phyloP scores from a whole-genome alignment of 345 rosid genomes.

The Kernera saxatilis region DNA sequence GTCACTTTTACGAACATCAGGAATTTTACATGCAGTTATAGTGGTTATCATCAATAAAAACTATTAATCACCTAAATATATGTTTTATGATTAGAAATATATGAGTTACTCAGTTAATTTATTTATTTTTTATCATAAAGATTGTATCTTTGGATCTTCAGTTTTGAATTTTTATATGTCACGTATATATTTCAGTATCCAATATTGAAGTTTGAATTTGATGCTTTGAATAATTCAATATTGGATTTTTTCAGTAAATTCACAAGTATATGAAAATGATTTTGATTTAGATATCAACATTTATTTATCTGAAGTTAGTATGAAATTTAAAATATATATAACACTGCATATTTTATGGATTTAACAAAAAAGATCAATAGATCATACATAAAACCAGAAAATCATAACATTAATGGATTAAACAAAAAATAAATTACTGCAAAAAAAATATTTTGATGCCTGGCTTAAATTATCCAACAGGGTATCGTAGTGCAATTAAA shows the following conservation, averaged over 20 bases:
- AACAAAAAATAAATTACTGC: neutral
- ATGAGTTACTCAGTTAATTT: neutral
- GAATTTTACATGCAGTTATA: neutral
- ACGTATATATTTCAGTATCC: neutral
- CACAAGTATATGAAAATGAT: neutral
- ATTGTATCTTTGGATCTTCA: neutral
- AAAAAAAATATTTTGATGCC: neutral
- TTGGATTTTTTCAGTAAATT: neutral
- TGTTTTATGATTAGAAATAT: neutral
- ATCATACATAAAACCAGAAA: neutral
- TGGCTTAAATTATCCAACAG: neutral
- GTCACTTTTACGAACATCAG: neutral
- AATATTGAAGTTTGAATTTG: neutral
- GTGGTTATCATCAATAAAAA: neutral
- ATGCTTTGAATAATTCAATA: neutral
- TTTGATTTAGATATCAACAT: no score
- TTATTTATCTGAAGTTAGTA: no score
- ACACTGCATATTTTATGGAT: neutral
- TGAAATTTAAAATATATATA: neutral
- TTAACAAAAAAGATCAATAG: neutral
- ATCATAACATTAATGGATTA: neutral
- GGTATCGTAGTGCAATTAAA: no score
- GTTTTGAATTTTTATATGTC: neutral
- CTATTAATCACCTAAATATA: neutral
- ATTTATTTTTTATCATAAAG: neutral